Evolutionary conservation across 345 rosid genomes (phyloP), one percentile per base, ranked within the genome.

Genomic region (Garcia nutans): DNA sequence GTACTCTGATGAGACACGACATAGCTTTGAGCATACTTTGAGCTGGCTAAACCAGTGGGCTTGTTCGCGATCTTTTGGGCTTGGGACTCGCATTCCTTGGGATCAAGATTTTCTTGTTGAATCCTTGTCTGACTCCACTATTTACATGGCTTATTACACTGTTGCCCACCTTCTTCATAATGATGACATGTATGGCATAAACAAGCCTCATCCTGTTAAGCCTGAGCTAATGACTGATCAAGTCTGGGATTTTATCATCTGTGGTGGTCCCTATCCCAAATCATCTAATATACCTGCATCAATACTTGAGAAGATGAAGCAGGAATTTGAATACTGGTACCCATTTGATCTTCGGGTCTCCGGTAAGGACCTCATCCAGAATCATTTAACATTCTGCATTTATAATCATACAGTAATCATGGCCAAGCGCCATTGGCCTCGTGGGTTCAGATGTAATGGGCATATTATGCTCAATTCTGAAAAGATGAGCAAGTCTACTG

Each of bases 1-100:
- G 52, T 95, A 82, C 82, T 85, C 89, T 60, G 97, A 95, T 41
- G 98, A 95, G 89, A 89, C 93, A 33, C 83, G 90, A 19, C 92
- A 91, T 73, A 92, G 90, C 26, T 95, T 95, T 84, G 99, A 90
- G 87, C 98, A 95, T 70, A 91, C 99, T 16, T 84, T 93, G 83
- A 65, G 93, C 79, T 95, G 99, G 99, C 87, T 95, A 71, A 95
- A 93, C 81, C 99, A 93, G 82, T 95, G 99, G 98, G 99, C 98
- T 63, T 93, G 99, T 82, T 95, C 99, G n/a, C 88, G 99, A 37
- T 93, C 98, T 59, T 91, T 93, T 81, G 99, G 99, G 72, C 93
- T 95, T n/a, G 99, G 98, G 62, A 91, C 97, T 49, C 94, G 89
- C 65, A 95, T 95, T 81, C 99, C 99, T 1, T 95, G 96, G 97